A percentile compares a stretch with the other conserved stretches of the same genome.
Evolutionary conservation across 164 flowering plant species (phyloP).

Genomic region (Aristolochia fimbriata): DNA sequence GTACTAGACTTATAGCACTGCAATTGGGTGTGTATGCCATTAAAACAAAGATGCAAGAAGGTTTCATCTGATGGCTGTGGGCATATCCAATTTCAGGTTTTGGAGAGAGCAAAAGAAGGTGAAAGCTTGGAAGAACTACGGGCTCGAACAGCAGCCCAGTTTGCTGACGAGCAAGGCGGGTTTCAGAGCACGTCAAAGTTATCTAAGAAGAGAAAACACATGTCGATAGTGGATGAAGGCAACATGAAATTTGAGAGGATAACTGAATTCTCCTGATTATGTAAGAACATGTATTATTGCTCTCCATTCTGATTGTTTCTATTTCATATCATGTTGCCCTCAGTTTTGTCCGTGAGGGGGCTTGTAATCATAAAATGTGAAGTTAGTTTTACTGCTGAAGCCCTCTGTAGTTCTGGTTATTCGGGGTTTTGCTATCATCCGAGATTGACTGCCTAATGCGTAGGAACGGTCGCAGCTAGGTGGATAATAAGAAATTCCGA

Average conservation of each 20-base stretch:
- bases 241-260: slow-evolving; percentile 33
- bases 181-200: slow-evolving; percentile 36
- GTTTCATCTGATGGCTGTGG: neutral
- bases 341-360: neutral
- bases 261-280: slow-evolving; percentile 1
- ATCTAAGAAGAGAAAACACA: slow-evolving; percentile 64
- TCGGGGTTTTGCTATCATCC: neutral
- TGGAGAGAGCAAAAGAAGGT: slow-evolving; percentile 94
- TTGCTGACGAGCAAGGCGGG: slow-evolving; percentile 36
- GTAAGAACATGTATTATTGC: neutral
- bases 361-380: neutral
- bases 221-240: slow-evolving; percentile 36
- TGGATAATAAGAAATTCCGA: too few species aligned
- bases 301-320: neutral
- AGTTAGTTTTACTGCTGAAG: neutral
- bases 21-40: neutral
- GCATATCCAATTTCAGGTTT: slow-evolving; percentile 31
- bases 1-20: too few species aligned
- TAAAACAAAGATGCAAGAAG: neutral
- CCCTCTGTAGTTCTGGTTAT: neutral
- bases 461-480: too few species aligned
- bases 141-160: slow-evolving; percentile 81
- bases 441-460: too few species aligned
- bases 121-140: slow-evolving; percentile 85
- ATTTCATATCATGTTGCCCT: neutral